Evolutionary conservation across 2,329 filamentous ascomycete genomes (phyloP), one percentile per base, ranked within the genome.

Genomic region (Beauveria asiatica): DNA sequence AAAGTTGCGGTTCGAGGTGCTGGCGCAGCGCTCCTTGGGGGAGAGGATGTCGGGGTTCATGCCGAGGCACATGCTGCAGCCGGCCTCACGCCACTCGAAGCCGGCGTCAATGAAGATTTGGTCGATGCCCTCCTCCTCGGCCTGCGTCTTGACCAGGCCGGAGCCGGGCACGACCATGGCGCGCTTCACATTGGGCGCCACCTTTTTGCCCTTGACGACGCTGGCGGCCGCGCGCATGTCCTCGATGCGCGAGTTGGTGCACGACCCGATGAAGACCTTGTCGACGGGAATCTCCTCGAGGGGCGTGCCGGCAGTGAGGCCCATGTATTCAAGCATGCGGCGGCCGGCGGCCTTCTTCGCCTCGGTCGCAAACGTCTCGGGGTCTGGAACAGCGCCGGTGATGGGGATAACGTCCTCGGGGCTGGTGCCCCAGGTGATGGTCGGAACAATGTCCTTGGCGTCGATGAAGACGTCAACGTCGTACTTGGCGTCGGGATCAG

Each of bases 11-110:
- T 97, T 97, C 64, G 90, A 95, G 54, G 94, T 97, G 71, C 88
- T 93, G 46, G 94, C 94, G 72, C 94, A 97, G 69, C 94, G 87
- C 77, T 99, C 94, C 73, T 88, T 84, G 58, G 94, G 92, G 2
- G 92, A 86, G 51, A 97, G 83, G 64, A 99, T 97, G 73, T 99
- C 94, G 0, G 94, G 93, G 80, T 99, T 99, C 93, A 99, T 99
- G 72, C 94, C 94, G 59, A 99, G 83, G 73, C 94, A 97, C 94
- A 99, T 99, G 64, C 90, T 96, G 83, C 94, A 99, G 54, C 94
- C 94, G 66, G 94, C 94, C 78, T 99, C 94, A 72, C 94, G 86
- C 93, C 93, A 97, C 74, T 97, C 93, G 66, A 97, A 97, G 8
- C 94, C 94, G 53, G 94, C 92, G 63, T 96, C 90, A 9, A 78